These are phyloP conservation scores for Maudiozyma turicensis DNA, from an alignment of 805 yeast species.

Conservation along the genomic window DNA sequence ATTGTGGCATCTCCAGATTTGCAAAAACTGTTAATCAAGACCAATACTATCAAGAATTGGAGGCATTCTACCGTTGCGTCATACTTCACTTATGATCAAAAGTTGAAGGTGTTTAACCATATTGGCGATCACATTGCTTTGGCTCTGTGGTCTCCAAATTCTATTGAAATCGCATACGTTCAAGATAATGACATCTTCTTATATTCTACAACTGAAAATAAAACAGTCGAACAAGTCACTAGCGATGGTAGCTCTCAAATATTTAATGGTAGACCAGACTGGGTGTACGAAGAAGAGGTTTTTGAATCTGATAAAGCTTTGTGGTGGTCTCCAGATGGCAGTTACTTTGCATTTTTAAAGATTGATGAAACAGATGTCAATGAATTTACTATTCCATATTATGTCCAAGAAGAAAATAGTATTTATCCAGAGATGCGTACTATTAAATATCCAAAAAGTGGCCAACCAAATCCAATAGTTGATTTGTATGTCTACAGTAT, in stretches of 20 bases:
- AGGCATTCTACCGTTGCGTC: constrained; percentile 40
- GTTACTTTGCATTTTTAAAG: constrained; percentile 51
- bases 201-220: constrained; percentile 28
- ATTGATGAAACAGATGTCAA: constrained; percentile 70
- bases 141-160: constrained; percentile 70
- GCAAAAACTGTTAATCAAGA: constrained; percentile 45
- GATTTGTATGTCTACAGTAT: constrained; percentile 40
- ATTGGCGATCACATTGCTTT: constrained; percentile 31
- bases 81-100: constrained; percentile 35
- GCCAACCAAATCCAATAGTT: constrained; percentile 63
- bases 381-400: constrained; percentile 65
- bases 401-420: constrained; percentile 44
- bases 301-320: constrained; percentile 57
- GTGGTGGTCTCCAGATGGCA: constrained; percentile 83
- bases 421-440: constrained; percentile 51
- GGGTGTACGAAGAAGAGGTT: constrained; percentile 93
- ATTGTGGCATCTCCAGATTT: constrained; percentile 62
- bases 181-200: constrained; percentile 60
- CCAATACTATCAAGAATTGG: constrained; percentile 53
- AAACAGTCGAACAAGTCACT: constrained; percentile 43
- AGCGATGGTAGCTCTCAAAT: constrained; percentile 58
- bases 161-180: constrained; percentile 56
- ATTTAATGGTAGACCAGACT: constrained; percentile 84
- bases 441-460: constrained; percentile 80
- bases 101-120: constrained; percentile 17